Base-by-base conservation (phyloP, 805 yeast species). In the Metschnikowia sp. region DNA sequence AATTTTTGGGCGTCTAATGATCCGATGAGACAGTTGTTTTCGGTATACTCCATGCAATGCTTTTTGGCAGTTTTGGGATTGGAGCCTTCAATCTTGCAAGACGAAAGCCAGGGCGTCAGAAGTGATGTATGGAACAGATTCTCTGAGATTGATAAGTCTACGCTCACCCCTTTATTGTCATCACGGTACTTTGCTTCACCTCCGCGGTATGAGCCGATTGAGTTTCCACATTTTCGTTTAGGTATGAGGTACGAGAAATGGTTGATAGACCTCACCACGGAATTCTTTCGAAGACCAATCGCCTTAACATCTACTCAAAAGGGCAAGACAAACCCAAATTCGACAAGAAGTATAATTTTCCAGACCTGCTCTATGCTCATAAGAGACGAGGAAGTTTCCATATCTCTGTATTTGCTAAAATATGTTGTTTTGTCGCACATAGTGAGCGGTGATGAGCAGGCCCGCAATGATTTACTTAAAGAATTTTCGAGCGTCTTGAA, bases 21-120 rank as follows among this genome's bases (percentile, higher is more conserved):
- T 59, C 96, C 98, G 0, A 78, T 81, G 19, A 80, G 82, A 41
- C 99, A 94, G 63, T 74, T 87, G 48, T 87, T 85, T 59, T 75
- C 90, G 32, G 96, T 97, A 0, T 86, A 80, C 63, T 86, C 92
- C 0, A 88, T 94, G 79, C 99, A 94, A 62, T 94, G 89, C 52
- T 83, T 84, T 41, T 66, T 94, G 43, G 82, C 82, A 53, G 76
- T 81, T 12, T 74, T 89, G 60, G 82, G 78, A 2, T 64, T 83
- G 19, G 69, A 66, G 38, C 54, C 54, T 2, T 51, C 53, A 13
- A 58, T 65, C 2, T 46, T 62, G 10, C 52, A 50, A 18, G 49
- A 59, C 1, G 38, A 47, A 12, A 51, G 57, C 28, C 58, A 60
- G 39, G 62, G 60, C 12, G 36, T 56, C 19, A 45, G 53, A 13